phyloP scores from a whole-genome alignment of 176 grass and related monocot species.

The Cocos nucifera region DNA sequence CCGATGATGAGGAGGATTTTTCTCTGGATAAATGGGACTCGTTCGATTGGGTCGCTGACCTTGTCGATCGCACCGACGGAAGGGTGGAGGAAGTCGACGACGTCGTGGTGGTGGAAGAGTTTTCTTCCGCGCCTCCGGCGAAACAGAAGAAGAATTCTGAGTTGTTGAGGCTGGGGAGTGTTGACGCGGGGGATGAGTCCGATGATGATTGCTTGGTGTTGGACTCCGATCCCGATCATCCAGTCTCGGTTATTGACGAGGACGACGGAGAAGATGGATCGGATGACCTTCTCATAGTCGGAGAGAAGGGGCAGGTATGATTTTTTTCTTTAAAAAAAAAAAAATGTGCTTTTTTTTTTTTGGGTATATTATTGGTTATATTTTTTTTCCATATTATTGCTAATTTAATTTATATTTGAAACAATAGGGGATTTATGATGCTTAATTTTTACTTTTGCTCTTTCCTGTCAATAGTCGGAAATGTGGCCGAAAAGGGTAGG shows the following conservation, averaged over 20 bases:
- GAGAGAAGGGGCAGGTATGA: conserved; percentile 72
- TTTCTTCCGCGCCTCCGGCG: conserved; percentile 17
- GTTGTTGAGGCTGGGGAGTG: neutral
- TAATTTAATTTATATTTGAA: too few species aligned
- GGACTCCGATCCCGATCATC: conserved; percentile 56
- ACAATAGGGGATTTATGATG: too few species aligned
- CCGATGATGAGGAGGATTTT: conserved; percentile 82
- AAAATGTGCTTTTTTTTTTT: conserved; percentile 14
- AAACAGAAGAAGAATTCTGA: conserved; percentile 23
- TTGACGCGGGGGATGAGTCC: neutral
- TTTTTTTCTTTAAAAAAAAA: neutral
- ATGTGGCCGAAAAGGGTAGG: too few species aligned
- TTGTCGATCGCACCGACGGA: conserved; percentile 15
- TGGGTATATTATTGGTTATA: conserved; percentile 13
- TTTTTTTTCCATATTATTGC: neutral
- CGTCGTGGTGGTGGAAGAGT: conserved; percentile 45
- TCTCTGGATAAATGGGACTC: neutral
- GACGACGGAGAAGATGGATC: conserved; percentile 26
- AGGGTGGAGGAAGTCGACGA: conserved; percentile 41
- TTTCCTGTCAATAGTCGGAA: too few species aligned
- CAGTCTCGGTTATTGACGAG: conserved; percentile 7
- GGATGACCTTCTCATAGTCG: conserved; percentile 75
- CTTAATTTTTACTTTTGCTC: too few species aligned
- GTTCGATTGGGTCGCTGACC: conserved; percentile 20
- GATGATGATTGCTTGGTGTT: conserved; percentile 79